Evolutionary conservation across 2,329 filamentous ascomycete genomes (phyloP), one percentile per base, ranked within the genome.

Genomic region (Lachnellula cervina): DNA sequence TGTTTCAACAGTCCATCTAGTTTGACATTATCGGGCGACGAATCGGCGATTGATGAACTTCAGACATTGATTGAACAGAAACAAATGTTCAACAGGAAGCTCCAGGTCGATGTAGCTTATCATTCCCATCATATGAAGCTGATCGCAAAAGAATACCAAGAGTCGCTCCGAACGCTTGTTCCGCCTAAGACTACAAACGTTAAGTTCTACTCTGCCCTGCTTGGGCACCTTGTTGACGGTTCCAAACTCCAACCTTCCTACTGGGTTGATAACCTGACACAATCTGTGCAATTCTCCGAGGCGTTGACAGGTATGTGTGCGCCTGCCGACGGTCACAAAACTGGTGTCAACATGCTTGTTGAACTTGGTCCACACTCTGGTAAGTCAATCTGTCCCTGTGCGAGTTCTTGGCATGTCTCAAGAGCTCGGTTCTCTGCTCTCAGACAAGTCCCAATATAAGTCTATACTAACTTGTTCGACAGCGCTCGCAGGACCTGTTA

Each of bases 261-360:
- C 60, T 80, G 77, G 77, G 67, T 69, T 6, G 60, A 68, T 5
- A 80, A 80, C 51, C 62, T 80, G 59, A 68, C 73, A 1, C 72
- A 71, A 1, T 70, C 71, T 1, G 77, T 80, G 11, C 69, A 72
- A 7, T 80, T 77, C 56, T 64, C 70, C 5, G 63, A 68, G 9
- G 77, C 76, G 1, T 55, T 80, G 25, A 56, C 45, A 16, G 56
- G 37, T 4, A 64, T 66, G 63, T 64, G 61, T 44, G 51, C 43
- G 25, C 53, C 59, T 17, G 43, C 48, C 17, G 59, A 61, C 17
- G 51, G 34, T n/a, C 17, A 60, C 45, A 61, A 60, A 42, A 63
- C 55, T 40, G 57, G 56, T 5, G 61, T 64, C 4, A 63, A 61
- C 35, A 59, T 64, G 55, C 52, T 66, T 43, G 56, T 63, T 50